phyloP scores from a whole-genome alignment of 2,329 filamentous ascomycete genomes.

The Arthrobotrys musiformis region DNA sequence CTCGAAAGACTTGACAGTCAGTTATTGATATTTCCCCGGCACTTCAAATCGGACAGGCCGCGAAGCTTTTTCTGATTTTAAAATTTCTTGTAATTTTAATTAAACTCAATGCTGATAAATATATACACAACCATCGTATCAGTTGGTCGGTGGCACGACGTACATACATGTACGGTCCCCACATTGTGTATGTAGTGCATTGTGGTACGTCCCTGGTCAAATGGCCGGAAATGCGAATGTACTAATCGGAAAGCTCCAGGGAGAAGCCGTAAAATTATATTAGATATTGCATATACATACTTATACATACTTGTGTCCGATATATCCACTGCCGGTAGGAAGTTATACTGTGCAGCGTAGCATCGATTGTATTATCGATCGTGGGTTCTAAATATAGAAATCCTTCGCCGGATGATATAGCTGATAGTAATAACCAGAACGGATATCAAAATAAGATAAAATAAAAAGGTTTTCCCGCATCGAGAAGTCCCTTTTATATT shows the following conservation, averaged over 20 bases:
- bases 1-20: not conserved
- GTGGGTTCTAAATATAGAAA: conserved; percentile 15
- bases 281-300: too few species aligned
- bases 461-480: not conserved
- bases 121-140: not conserved
- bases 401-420: not conserved
- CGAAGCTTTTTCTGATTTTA: not conserved
- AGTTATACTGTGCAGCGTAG: too few species aligned
- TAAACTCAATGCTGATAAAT: not conserved
- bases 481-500: not conserved
- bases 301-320: too few species aligned
- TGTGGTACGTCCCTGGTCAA: not conserved
- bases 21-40: conserved; percentile 1
- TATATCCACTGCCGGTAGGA: too few species aligned
- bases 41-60: not conserved
- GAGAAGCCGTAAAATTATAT: not conserved
- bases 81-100: conserved; percentile 17
- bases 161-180: not conserved
- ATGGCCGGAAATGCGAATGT: not conserved
- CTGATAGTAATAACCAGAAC: not conserved
- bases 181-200: not conserved
- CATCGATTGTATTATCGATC: too few species aligned
- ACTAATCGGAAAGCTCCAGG: not conserved
- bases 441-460: not conserved
- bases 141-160: not conserved